phyloP scores from a whole-genome alignment of 768 basidiomycete genomes.

The Phaeolepiota aurea region DNA sequence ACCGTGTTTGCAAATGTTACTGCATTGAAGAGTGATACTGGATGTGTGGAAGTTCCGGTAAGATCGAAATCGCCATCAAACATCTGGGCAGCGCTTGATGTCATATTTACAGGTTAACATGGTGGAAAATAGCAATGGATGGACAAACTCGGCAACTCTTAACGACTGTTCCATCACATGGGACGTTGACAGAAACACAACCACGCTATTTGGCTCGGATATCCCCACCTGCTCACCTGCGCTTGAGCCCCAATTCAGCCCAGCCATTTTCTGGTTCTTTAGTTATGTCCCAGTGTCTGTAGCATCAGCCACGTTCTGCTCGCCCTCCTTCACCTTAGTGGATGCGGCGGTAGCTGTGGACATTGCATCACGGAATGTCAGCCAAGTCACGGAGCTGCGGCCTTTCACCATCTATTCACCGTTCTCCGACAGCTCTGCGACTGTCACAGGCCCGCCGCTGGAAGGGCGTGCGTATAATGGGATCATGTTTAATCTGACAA shows the following conservation, averaged over 20 bases:
- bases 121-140: constrained; percentile 22
- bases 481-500: constrained; percentile 35
- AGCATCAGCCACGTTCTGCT: constrained; percentile 37
- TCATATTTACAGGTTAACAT: constrained; percentile 16
- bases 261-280: constrained; percentile 55
- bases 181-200: constrained; percentile 27
- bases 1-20: constrained; percentile 41
- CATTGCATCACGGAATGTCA: constrained; percentile 33
- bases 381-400: constrained; percentile 28
- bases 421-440: constrained; percentile 31
- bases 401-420: constrained; percentile 28
- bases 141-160: constrained; percentile 32
- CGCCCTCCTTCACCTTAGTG: constrained; percentile 31
- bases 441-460: constrained; percentile 35
- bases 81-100: not conserved
- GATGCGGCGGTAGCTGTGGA: constrained; percentile 39
- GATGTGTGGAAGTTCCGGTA: constrained; percentile 33
- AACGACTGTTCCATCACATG: constrained; percentile 32
- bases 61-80: not conserved
- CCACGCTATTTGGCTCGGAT: constrained; percentile 35
- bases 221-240: constrained; percentile 15
- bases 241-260: constrained; percentile 26
- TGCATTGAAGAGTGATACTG: constrained; percentile 34
- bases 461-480: constrained; percentile 48
- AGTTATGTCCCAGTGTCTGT: constrained; percentile 10